These are phyloP conservation scores for Globisporangium abappressorium DNA, from an alignment of 352 stramenopile genomes.

Conservation along the genomic window DNA sequence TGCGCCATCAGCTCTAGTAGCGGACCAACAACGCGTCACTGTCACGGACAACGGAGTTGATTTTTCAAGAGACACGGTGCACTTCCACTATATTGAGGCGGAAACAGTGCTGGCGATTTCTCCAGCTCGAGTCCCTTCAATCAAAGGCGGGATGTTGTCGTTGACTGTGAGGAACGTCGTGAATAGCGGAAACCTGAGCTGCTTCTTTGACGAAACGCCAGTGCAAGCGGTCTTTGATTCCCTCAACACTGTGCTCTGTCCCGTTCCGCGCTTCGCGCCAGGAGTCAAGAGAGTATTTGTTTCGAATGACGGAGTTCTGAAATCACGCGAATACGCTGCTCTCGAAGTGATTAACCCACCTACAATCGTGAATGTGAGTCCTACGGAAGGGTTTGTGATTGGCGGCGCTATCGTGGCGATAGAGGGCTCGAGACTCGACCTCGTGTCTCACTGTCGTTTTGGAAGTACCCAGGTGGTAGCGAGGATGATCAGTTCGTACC, in stretches of 20 bases:
- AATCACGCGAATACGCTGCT: slow-evolving; percentile 33
- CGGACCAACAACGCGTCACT: slow-evolving; percentile 26
- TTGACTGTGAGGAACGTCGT: slow-evolving; percentile 38
- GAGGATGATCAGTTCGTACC: slow-evolving; percentile 27
- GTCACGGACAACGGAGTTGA: slow-evolving; percentile 73
- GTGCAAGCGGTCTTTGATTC: slow-evolving; percentile 33
- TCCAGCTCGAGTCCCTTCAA: slow-evolving; percentile 31
- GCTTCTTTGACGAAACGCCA: slow-evolving; percentile 44
- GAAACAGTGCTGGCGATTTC: slow-evolving; percentile 43
- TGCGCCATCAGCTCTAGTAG: slow-evolving; percentile 28
- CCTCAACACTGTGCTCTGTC: slow-evolving; percentile 32
- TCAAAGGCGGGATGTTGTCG: slow-evolving; percentile 29
- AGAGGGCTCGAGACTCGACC: slow-evolving; percentile 44
- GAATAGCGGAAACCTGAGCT: slow-evolving; percentile 41
- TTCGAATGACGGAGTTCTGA: slow-evolving; percentile 47
- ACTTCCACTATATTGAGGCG: slow-evolving; percentile 36
- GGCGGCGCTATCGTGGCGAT: slow-evolving; percentile 46
- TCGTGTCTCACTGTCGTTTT: slow-evolving; percentile 76
- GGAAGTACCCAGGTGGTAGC: slow-evolving; percentile 31
- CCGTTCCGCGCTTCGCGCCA: slow-evolving; percentile 26
- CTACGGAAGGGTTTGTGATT: slow-evolving; percentile 22
- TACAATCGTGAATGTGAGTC: slow-evolving; percentile 35
- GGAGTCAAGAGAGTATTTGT: slow-evolving; percentile 33
- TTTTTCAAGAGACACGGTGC: slow-evolving; percentile 33
- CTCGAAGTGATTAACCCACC: slow-evolving; percentile 53